phyloP scores from a whole-genome alignment of 306 rosid genomes.

The Begonia masoniana region DNA sequence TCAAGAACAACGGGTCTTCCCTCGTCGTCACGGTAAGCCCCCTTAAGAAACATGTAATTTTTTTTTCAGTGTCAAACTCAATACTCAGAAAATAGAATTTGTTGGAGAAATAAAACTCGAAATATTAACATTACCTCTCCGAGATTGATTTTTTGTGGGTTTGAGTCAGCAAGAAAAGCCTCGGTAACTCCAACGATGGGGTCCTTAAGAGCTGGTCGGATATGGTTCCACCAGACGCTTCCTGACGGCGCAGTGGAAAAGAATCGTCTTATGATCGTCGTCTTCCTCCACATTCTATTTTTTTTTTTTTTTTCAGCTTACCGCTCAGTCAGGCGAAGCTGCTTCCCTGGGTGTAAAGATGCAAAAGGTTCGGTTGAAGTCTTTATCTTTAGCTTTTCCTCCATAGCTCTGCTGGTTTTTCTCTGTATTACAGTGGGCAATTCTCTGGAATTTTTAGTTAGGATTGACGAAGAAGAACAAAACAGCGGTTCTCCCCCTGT shows the following conservation, averaged over 20 bases:
- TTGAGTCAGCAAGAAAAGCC: conserved; percentile 23
- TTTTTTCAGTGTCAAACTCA: no score
- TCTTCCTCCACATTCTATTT: conserved; percentile 3
- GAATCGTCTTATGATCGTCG: conserved; percentile 1
- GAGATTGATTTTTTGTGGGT: conserved; percentile 27
- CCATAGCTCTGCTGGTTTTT: no score
- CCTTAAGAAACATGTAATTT: conserved; percentile 5
- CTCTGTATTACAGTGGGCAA: no score
- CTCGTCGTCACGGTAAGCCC: conserved; percentile 27
- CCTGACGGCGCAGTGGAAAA: conserved; percentile 10
- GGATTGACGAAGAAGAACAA: no score
- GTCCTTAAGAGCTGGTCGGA: conserved; percentile 21
- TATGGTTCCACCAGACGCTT: conserved; percentile 21
- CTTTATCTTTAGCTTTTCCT: no score
- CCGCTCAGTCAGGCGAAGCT: not conserved
- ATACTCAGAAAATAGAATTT: no score
- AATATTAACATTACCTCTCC: conserved; percentile 18
- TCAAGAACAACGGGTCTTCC: conserved; percentile 29
- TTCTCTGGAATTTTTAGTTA: no score
- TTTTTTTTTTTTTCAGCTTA: not conserved
- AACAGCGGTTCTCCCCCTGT: no score
- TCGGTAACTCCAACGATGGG: conserved; percentile 23
- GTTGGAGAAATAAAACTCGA: no score
- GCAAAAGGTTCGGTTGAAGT: no score
- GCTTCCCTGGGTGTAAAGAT: no score